Base-by-base conservation (phyloP, 2,329 filamentous ascomycete species). In the Herpotrichia juniperi region DNA sequence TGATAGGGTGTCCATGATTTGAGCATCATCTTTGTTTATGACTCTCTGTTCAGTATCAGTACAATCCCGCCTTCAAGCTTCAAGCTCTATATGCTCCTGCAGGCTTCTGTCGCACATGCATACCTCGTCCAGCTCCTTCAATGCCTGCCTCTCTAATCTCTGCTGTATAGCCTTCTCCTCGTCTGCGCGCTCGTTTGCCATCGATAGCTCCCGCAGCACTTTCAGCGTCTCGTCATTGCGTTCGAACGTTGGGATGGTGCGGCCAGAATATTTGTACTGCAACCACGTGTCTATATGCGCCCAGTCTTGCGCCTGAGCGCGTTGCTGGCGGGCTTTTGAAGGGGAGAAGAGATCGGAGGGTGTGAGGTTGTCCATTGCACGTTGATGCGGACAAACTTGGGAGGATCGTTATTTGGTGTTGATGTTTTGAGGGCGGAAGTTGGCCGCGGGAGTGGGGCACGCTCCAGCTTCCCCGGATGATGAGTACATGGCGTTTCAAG, bases 241-340 rank as follows among this genome's bases (percentile, higher is more conserved):
- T 76, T 97, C 93, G 72, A 96, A 96, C 0, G 80, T 69, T 0
- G 91, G 92, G 0, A 87, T 77, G 0, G 81, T 83, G 25, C 84
- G 82, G 39, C 81, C 80, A 61, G 89, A 90, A 67, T 89, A 89
- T 53, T 83, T 81, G 40, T 81, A 79, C 8, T 66, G 66, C 10
- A 97, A 84, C 93, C 93, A 97, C 63, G 80, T 79, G 74, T 96
- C 91, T 61, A 97, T 83, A 60, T 90, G 91, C 49, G 87, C 87
- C 93, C 93, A 97, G 75, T 97, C 93, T 69, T 93, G 93, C 42
- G 91, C 90, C 57, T 89, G 87, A 11, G 89, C 89, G 56, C 90
- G 89, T 61, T 91, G 89, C 54, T 89, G 87, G 53, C 91, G 88
- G 19, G 83, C 83, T 71, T 86, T 86, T 6, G 83, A 83, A 5